These are phyloP conservation scores for Alternaria arborescens DNA, from an alignment of 2,329 filamentous ascomycete species.

Conservation along the genomic window DNA sequence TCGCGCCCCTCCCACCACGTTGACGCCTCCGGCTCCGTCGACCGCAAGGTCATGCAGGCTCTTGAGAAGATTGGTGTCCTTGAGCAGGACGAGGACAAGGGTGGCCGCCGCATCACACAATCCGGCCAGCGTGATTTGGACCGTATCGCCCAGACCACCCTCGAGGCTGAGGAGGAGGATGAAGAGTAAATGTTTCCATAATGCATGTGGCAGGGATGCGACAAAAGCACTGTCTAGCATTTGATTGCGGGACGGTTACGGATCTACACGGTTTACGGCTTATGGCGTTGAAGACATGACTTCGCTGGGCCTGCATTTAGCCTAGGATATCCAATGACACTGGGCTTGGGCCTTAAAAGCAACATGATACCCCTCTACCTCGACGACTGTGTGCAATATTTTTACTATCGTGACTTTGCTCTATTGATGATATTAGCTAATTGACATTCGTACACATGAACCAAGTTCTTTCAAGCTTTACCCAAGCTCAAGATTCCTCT, in stretches of 20 bases:
- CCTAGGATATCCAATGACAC: constrained; percentile 47
- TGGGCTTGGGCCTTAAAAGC: constrained; percentile 45
- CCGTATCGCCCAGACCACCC: constrained; percentile 65
- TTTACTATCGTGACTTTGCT: neutral
- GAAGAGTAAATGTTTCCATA: constrained; percentile 46
- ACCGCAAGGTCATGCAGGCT: constrained; percentile 96
- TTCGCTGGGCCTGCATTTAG: constrained; percentile 40
- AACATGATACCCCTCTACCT: constrained; percentile 36
- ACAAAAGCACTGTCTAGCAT: constrained; percentile 35
- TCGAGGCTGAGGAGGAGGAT: constrained; percentile 60
- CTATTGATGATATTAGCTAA: neutral
- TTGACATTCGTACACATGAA: too few species aligned
- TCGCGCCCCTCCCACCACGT: constrained; percentile 92
- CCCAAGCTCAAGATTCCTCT: too few species aligned
- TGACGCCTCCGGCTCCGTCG: constrained; percentile 91
- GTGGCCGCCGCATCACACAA: constrained; percentile 97
- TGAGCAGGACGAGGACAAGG: constrained; percentile 98
- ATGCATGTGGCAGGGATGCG: neutral
- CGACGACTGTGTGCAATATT: neutral
- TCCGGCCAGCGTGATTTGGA: constrained; percentile 98
- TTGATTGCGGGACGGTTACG: constrained; percentile 36
- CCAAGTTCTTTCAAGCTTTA: too few species aligned
- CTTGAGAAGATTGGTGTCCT: constrained; percentile 99
- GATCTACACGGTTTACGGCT: constrained; percentile 46
- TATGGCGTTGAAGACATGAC: constrained; percentile 48